These are phyloP conservation scores for Citrus glauca DNA, from an alignment of 345 rosid genomes.

Conservation along the genomic window DNA sequence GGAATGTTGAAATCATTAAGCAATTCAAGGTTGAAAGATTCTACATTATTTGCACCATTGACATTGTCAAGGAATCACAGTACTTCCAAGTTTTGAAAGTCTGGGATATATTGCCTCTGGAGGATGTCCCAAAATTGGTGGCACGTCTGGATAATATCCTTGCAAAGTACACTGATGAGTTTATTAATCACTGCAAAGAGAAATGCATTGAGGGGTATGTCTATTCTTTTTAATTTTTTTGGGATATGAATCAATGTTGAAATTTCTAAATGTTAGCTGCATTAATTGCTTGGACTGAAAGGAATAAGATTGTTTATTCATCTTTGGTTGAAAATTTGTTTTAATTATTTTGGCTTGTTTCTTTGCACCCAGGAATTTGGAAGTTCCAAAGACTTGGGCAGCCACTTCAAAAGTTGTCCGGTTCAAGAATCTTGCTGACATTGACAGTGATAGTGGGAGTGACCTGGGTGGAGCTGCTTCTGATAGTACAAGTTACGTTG, in stretches of 20 bases:
- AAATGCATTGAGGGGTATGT: conserved; percentile 52
- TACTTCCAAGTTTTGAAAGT: conserved; percentile 45
- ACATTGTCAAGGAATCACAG: conserved; percentile 27
- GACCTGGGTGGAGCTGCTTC: conserved; percentile 5
- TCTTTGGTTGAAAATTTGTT: not conserved
- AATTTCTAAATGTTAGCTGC: not conserved
- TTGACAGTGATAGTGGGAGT: conserved; percentile 13
- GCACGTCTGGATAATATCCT: conserved; percentile 41
- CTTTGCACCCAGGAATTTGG: conserved; percentile 31
- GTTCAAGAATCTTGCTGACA: conserved; percentile 2
- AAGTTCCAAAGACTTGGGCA: conserved; percentile 18
- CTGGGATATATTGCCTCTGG: conserved; percentile 49
- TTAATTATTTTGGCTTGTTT: not conserved
- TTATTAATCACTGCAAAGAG: conserved; percentile 33
- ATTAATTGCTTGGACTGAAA: not conserved
- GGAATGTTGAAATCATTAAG: conserved; percentile 36
- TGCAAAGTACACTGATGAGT: conserved; percentile 31
- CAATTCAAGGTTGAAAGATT: conserved; percentile 35
- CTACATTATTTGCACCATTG: conserved; percentile 39
- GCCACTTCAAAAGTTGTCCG: conserved; percentile 2
- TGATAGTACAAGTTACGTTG: conserved; percentile 23
- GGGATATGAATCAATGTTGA: not conserved
- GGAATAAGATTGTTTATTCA: not conserved
- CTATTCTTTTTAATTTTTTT: not conserved
- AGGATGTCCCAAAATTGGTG: conserved; percentile 31